These are phyloP conservation scores for Apophysomyces trapeziformis DNA, from an alignment of 371 early-diverging fungal genomes.

Conservation along the genomic window DNA sequence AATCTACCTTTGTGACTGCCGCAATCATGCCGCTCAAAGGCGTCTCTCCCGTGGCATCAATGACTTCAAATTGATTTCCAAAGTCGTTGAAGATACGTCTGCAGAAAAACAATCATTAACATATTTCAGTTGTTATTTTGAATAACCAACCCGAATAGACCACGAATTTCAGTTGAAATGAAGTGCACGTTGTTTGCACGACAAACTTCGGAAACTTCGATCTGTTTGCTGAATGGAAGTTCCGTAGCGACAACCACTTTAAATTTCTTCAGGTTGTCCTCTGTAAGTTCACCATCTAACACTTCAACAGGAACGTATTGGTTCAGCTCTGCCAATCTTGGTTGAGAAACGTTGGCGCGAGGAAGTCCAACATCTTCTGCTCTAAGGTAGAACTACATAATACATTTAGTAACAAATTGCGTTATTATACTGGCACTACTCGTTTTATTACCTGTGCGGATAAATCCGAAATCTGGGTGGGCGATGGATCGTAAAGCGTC, in stretches of 20 bases:
- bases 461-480: constrained; percentile 83
- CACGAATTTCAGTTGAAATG: constrained; percentile 91
- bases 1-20: constrained; percentile 70
- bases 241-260: constrained; percentile 93
- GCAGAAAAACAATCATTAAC: background rate
- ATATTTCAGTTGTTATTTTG: background rate
- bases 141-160: constrained; percentile 88
- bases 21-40: constrained; percentile 95
- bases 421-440: no score
- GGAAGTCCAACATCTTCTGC: constrained; percentile 92
- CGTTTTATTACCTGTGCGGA: constrained; percentile 81
- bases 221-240: constrained; percentile 72
- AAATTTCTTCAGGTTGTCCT: constrained; percentile 73
- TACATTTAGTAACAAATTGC: background rate
- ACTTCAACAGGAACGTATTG: constrained; percentile 95
- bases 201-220: constrained; percentile 90
- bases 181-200: constrained; percentile 89
- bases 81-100: constrained; percentile 96
- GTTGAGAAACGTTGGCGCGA: constrained; percentile 80
- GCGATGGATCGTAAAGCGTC: constrained; percentile 88
- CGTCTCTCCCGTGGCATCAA: constrained; percentile 96
- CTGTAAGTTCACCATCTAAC: constrained; percentile 77
- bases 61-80: constrained; percentile 86
- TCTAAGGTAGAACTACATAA: constrained; percentile 90
- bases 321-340: constrained; percentile 96